These are phyloP conservation scores for Corchorus olitorius DNA, from an alignment of 345 rosid genomes.

Conservation along the genomic window DNA sequence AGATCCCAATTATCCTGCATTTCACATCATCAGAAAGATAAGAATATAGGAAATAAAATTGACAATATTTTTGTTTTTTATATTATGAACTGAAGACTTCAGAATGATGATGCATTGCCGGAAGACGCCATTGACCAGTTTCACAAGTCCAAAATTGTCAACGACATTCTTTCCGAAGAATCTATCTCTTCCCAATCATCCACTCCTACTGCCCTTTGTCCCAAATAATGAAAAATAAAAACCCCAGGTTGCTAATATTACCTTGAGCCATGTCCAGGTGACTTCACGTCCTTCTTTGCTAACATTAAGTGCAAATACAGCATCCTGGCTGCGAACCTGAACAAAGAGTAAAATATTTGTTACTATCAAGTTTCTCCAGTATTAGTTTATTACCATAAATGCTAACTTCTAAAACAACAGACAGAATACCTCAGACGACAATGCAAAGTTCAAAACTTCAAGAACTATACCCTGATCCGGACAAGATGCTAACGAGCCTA, in stretches of 20 bases:
- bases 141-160: background rate
- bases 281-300: slow-evolving; percentile 87
- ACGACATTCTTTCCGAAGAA: background rate
- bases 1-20: slow-evolving; percentile 78
- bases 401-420: background rate
- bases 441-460: slow-evolving; percentile 73
- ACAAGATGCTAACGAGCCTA: slow-evolving; percentile 78
- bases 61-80: background rate
- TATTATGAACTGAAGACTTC: background rate
- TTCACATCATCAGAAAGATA: slow-evolving; percentile 4
- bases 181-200: background rate
- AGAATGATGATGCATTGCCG: background rate
- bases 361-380: background rate
- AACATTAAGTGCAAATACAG: slow-evolving; percentile 68
- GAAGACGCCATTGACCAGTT: background rate
- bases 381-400: background rate
- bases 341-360: background rate
- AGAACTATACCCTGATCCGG: slow-evolving; percentile 59
- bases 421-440: slow-evolving; percentile 71
- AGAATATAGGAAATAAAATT: background rate
- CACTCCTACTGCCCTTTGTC: background rate
- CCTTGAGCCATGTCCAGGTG: slow-evolving; percentile 94
- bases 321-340: slow-evolving; percentile 94
- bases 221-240: background rate
- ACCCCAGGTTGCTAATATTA: slow-evolving; percentile 19